These are phyloP conservation scores for Lepraria neglecta DNA, from an alignment of 495 filamentous ascomycete genomes.

Conservation along the genomic window DNA sequence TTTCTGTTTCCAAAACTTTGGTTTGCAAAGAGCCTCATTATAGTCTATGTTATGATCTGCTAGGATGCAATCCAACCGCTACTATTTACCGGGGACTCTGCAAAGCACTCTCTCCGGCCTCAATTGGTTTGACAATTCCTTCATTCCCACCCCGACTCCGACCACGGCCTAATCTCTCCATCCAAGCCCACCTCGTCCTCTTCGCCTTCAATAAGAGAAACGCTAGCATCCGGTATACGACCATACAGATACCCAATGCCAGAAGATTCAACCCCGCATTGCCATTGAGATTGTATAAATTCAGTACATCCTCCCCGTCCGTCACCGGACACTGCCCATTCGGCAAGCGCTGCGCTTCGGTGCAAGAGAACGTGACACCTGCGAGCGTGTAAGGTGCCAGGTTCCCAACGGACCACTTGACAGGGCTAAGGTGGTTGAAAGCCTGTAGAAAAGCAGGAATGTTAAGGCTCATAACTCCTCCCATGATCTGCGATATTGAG, in stretches of 20 bases:
- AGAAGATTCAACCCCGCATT: conserved; percentile 52
- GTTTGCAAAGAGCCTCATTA: no score
- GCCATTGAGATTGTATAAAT: conserved; percentile 56
- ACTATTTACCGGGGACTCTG: no score
- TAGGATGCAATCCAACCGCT: no score
- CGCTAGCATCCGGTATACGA: conserved; percentile 59
- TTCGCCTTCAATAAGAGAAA: conserved; percentile 52
- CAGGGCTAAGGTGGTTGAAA: conserved; percentile 62
- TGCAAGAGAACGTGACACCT: conserved; percentile 52
- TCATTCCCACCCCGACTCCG: background rate
- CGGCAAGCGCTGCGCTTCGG: conserved; percentile 46
- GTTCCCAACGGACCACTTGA: conserved; percentile 60
- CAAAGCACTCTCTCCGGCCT: background rate
- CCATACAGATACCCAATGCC: conserved; percentile 51
- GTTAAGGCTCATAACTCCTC: conserved; percentile 60
- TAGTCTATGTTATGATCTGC: no score
- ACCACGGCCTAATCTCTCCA: conserved; percentile 27
- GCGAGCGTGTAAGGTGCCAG: conserved; percentile 53
- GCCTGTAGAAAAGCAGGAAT: conserved; percentile 59
- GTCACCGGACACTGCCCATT: conserved; percentile 54
- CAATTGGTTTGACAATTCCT: background rate
- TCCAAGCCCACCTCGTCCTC: conserved; percentile 33
- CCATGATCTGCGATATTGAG: conserved; percentile 58
- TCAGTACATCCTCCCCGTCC: conserved; percentile 56
- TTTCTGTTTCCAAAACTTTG: no score